Percentiles rank a stretch among this genome's conserved stretches.
These are phyloP conservation scores for Chrysoporthe deuterocubensis DNA, from an alignment of 2,329 filamentous ascomycete genomes.

Conservation along the genomic window DNA sequence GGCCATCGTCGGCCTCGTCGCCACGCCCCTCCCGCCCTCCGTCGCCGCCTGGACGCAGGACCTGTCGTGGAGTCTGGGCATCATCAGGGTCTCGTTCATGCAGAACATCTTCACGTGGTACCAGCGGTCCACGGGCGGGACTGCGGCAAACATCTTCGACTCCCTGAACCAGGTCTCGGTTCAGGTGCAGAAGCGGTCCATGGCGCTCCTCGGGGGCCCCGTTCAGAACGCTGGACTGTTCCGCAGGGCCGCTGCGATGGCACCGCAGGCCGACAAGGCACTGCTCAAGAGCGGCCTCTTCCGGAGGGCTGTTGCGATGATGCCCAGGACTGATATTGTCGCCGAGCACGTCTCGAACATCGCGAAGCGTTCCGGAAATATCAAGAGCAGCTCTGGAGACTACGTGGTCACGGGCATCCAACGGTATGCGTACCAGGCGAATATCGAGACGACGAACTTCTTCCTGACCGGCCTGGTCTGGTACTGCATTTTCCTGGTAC, in stretches of 20 bases:
- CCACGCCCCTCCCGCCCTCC: constrained; percentile 76
- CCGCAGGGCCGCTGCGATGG: constrained; percentile 10
- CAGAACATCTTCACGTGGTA: constrained; percentile 86
- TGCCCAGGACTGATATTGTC: constrained; percentile 34
- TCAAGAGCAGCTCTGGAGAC: constrained; percentile 49
- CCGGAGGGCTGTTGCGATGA: constrained; percentile 40
- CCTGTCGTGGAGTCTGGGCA: constrained; percentile 91
- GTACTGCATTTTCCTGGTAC: constrained; percentile 76
- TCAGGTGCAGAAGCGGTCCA: constrained; percentile 69
- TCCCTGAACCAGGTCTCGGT: constrained; percentile 72
- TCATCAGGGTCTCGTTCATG: constrained; percentile 78
- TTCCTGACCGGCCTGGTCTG: constrained; percentile 84
- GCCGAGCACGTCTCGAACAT: constrained; percentile 19
- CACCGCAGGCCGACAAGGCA: constrained; percentile 19
- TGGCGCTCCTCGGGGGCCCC: constrained; percentile 41
- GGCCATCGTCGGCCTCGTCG: constrained; percentile 79
- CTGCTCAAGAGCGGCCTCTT: constrained; percentile 48
- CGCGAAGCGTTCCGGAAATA: constrained; percentile 36
- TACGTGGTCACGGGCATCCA: constrained; percentile 73
- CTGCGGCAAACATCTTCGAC: constrained; percentile 73
- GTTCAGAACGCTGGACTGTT: constrained; percentile 37
- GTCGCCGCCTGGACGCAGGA: constrained; percentile 88
- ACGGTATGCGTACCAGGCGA: constrained; percentile 78
- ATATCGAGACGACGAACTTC: constrained; percentile 81
- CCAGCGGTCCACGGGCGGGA: constrained; percentile 81